Evolutionary conservation across 805 yeast genomes (phyloP).

Genomic region (Pichia sporocuriosa): DNA sequence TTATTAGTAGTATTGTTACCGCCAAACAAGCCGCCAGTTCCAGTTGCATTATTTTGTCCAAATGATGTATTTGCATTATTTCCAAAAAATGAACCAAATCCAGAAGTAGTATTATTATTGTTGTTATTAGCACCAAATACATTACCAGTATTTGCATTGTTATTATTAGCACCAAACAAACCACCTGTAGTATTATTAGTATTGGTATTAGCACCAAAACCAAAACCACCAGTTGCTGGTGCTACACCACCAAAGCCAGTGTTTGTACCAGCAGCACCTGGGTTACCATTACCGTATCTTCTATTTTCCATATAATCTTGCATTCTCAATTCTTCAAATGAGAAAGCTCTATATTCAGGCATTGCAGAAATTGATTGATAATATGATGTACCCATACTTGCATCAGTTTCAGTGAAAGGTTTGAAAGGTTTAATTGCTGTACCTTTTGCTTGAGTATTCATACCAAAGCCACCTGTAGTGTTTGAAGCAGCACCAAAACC

Average conservation of each 20-base stretch:
- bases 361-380: constrained; percentile 76
- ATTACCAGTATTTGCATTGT: constrained; percentile 11
- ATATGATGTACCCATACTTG: constrained; percentile 45
- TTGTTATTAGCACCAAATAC: constrained; percentile 21
- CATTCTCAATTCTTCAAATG: constrained; percentile 81
- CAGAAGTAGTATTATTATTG: constrained; percentile 11
- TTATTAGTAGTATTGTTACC: constrained; percentile 17
- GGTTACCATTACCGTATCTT: constrained; percentile 41
- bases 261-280: constrained; percentile 22
- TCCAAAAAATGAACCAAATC: constrained; percentile 31
- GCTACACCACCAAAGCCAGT: constrained; percentile 12
- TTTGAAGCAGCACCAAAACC: constrained; percentile 6
- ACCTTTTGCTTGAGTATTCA: constrained; percentile 47
- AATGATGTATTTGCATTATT: background rate
- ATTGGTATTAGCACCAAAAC: constrained; percentile 15
- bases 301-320: constrained; percentile 81
- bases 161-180: constrained; percentile 30
- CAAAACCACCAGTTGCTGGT: constrained; percentile 18
- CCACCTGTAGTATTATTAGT: constrained; percentile 10
- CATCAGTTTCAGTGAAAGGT: constrained; percentile 66
- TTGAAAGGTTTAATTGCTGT: constrained; percentile 62
- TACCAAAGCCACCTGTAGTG: constrained; percentile 27
- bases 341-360: constrained; percentile 82
- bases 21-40: constrained; percentile 22
- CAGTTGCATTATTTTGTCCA: constrained; percentile 9